Conservation (phyloP, 495 filamentous ascomycete species). For the Penicillium odoratum region DNA sequence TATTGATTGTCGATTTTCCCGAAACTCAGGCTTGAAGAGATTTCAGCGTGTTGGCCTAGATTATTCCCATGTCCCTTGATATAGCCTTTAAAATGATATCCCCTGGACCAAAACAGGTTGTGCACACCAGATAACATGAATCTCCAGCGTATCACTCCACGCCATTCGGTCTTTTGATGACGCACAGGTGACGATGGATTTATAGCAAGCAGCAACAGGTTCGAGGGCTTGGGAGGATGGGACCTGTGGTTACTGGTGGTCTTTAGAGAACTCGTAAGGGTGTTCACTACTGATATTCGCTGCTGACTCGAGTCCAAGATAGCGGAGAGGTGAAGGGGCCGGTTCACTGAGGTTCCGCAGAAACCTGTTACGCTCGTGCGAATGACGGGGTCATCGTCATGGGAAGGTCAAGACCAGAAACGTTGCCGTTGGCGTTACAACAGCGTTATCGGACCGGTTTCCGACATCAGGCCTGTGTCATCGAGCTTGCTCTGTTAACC, state of each 20-base stretch:
- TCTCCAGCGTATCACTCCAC: background rate
- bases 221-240: background rate
- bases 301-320: background rate
- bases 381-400: background rate
- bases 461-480: background rate
- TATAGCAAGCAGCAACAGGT: background rate
- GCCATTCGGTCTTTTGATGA: background rate
- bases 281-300: background rate
- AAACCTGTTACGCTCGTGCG: background rate
- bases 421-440: background rate
- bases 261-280: background rate
- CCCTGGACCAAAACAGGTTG: conserved; percentile 17
- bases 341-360: background rate
- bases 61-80: conserved; percentile 12
- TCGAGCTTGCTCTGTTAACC: background rate
- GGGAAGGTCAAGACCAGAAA: background rate
- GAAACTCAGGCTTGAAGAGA: conserved; percentile 1
- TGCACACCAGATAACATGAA: conserved; percentile 14
- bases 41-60: conserved; percentile 22
- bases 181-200: background rate
- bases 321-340: background rate
- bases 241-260: background rate
- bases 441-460: background rate
- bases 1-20: conserved; percentile 18
- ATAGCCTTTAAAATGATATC: conserved; percentile 25